Base-by-base conservation (phyloP, 768 basidiomycete species). In the Lentinula guzmanii region DNA sequence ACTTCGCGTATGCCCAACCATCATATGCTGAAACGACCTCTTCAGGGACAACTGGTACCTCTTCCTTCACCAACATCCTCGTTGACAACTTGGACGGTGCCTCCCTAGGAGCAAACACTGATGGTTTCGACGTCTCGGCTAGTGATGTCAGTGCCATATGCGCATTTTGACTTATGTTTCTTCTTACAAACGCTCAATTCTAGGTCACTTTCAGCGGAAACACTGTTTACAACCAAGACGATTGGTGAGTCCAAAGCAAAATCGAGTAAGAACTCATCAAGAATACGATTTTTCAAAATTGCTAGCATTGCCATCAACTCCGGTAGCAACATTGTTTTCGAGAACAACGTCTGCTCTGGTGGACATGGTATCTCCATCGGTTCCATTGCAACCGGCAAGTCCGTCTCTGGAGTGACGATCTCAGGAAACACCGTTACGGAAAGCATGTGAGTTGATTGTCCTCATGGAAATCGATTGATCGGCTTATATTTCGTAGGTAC, bases 321-420 rank as follows among this genome's bases (percentile, higher is more conserved):
- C 11, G 61, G 61, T 37, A 33, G 52, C 16, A 74, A 74, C 50
- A 71, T 75, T n/a, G 0, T 56, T 21, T 62, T 82, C 68, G 61
- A 70, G 58, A 52, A 76, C 52, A 79, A 82, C 65, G 16, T 42
- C 21, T 83, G 82, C 68, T 61, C 65, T 2, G 70, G 71, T 16
- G 82, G 83, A 7, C 83, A 84, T 52, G 82, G 82, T 33, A 74
- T 80, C 65, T 79, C 77, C 5, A 73, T 83, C 13, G 82, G 78
- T 18, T 79, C 81, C 2, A 75, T 79, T 61, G 31, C 61, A 6
- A 75, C 75, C 13, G 60, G 71, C 48, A 35, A 82, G 35, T 33
- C n/a, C 9, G 59, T 60, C 9, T 60, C 59, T 18, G 51, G 41
- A n/a, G 59, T 60, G 21, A 51, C 48, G 0, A 39, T 60, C 24